Percentiles rank a stretch among this genome's conserved stretches.
phyloP scores from a whole-genome alignment of 441 rosid species.

The Mallotus japonicus region DNA sequence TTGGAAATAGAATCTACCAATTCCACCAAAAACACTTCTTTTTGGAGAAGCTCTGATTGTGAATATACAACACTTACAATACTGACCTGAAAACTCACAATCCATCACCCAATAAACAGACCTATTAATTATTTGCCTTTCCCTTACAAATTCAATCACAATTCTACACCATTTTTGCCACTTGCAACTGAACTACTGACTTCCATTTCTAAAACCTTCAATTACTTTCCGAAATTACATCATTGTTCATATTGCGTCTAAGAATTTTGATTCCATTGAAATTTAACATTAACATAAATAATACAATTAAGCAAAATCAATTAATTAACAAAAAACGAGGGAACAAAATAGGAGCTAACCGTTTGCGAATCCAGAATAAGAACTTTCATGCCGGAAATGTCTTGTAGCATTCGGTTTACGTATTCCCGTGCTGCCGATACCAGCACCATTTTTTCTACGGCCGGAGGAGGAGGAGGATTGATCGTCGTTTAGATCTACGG shows the following conservation, averaged over 20 bases:
- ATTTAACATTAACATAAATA: too few species aligned
- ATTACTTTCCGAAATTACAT: too few species aligned
- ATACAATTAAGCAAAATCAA: too few species aligned
- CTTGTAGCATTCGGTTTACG: constrained; percentile 88
- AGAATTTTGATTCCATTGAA: too few species aligned
- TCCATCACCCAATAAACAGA: background rate
- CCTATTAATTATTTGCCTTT: too few species aligned
- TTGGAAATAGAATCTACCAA: constrained; percentile 78
- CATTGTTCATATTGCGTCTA: too few species aligned
- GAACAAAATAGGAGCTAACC: constrained; percentile 32
- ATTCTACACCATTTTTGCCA: too few species aligned
- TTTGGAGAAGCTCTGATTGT: constrained; percentile 94
- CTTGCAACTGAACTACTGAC: too few species aligned
- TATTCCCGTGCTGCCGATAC: constrained; percentile 82
- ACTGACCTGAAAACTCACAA: constrained; percentile 56
- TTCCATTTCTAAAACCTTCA: too few species aligned
- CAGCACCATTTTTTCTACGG: constrained; percentile 53
- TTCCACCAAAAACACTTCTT: constrained; percentile 92
- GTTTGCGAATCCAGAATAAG: constrained; percentile 96
- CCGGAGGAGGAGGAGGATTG: background rate
- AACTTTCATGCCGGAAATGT: constrained; percentile 98
- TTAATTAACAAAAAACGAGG: too few species aligned
- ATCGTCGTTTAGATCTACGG: constrained; percentile 28
- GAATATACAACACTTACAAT: constrained; percentile 86
- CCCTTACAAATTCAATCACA: too few species aligned